A percentile compares a stretch with the other conserved stretches of the same genome.
These are phyloP conservation scores for Dioscorea zingiberensis DNA, from an alignment of 106 monocot genomes.

Conservation along the genomic window DNA sequence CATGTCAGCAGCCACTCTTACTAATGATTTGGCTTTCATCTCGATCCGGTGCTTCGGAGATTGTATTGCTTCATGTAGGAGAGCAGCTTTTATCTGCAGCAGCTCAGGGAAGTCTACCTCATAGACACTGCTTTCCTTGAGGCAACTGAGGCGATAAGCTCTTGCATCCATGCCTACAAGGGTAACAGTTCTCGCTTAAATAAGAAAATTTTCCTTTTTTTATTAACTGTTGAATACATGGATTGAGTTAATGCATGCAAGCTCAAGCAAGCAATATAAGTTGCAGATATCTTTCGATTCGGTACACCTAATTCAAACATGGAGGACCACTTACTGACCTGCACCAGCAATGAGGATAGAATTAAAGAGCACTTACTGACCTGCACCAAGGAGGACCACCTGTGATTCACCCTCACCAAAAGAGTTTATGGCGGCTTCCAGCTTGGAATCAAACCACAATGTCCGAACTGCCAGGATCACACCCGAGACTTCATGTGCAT, in stretches of 20 bases:
- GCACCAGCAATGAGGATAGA: conserved; percentile 31
- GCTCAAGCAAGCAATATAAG: too few relatives aligned
- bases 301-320: too few relatives aligned
- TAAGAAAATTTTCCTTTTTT: too few relatives aligned
- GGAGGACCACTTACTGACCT: conserved; percentile 33
- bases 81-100: conserved; percentile 32
- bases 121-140: conserved; percentile 59
- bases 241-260: too few relatives aligned
- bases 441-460: conserved; percentile 78
- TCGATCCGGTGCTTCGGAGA: conserved; percentile 14
- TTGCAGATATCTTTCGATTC: too few relatives aligned
- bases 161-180: conserved; percentile 90
- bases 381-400: conserved; percentile 58
- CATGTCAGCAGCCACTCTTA: conserved; percentile 49
- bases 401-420: conserved; percentile 26
- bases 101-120: conserved; percentile 71
- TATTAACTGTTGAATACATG: too few relatives aligned
- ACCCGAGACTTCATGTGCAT: conserved; percentile 70
- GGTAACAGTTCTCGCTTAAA: not conserved
- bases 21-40: conserved; percentile 26
- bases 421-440: conserved; percentile 52
- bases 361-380: conserved; percentile 19
- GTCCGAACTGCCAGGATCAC: conserved; percentile 80
- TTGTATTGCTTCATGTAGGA: conserved; percentile 36
- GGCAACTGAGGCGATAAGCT: conserved; percentile 71